Evolutionary conservation across 495 filamentous ascomycete species (phyloP), one percentile per base, ranked within the genome.

Genomic region (Talaromyces proteolyticus): DNA sequence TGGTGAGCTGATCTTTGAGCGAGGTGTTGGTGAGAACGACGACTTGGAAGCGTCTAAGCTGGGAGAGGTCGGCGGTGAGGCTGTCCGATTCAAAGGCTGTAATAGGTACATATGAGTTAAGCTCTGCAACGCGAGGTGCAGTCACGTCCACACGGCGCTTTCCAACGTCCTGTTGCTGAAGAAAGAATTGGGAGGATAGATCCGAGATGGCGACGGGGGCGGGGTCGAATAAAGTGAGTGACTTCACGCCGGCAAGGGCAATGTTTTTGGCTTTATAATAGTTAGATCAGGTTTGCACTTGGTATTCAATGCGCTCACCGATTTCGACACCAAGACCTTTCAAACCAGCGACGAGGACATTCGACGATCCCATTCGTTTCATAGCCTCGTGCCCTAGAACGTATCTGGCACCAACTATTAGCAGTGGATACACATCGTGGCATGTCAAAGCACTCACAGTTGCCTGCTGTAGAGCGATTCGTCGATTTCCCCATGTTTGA

Each of bases 321-420:
- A 99, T 95, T 70, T 99, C 94, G 43, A 96, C 91, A 70, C 94
- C 94, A 25, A 99, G 79, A 17, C 94, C 93, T 64, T 91, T 89
- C 56, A 96, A 70, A 47, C 94, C 94, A 46, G 90, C 87, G 46
- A 99, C 80, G 17, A 99, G 86, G 40, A 99, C 82, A 65, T 97
- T 91, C 18, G 94, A 97, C 44, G 90, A 87, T 64, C 91, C 79
- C 94, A 99, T 99, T 49, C 91, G 88, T 74, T 95, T 97, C 94
- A 99, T 99, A 47, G 94, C 94, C 74, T 99, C 94, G 69, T 97
- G 94, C 24, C 94, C 94, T 51, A 99, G 82, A 45, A 98, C 93
- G 67, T 98, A 95, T 42, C 77, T 80, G 25, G 29, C 50, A 17
- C 43, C 44, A 58, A n/a, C n/a, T n/a, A n/a, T n/a, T 38, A 58